These are phyloP conservation scores for Wallacemonas sp. DNA, from an alignment of 208 protist species.

Conservation along the genomic window DNA sequence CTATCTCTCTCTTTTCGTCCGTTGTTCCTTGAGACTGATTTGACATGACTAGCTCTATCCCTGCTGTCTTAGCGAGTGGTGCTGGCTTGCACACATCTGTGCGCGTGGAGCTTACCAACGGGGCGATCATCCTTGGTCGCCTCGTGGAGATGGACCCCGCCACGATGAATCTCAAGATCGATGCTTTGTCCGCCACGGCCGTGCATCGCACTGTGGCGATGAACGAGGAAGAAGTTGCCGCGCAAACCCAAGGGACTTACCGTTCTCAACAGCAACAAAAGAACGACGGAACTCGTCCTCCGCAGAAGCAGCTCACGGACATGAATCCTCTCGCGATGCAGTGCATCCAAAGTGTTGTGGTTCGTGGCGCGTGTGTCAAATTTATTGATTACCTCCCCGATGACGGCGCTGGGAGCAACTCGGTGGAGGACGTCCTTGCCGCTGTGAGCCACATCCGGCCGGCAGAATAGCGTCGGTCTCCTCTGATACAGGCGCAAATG, in stretches of 20 bases:
- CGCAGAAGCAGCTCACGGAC: slow-evolving; percentile 26
- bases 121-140: slow-evolving; percentile 55
- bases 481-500: too few species aligned
- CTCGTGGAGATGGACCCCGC: slow-evolving; percentile 65
- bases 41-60: slow-evolving; percentile 37
- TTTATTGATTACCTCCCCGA: slow-evolving; percentile 73
- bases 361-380: slow-evolving; percentile 62
- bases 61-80: slow-evolving; percentile 43
- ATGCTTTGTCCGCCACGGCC: slow-evolving; percentile 58
- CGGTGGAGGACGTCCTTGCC: slow-evolving; percentile 44
- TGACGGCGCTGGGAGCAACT: slow-evolving; percentile 36
- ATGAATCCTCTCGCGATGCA: slow-evolving; percentile 46
- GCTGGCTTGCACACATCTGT: slow-evolving; percentile 56
- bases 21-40: too few species aligned
- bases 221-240: slow-evolving; percentile 1
- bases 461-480: not conserved
- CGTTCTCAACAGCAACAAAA: not conserved
- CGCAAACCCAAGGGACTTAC: not conserved
- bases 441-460: slow-evolving; percentile 31
- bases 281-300: not conserved
- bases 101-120: slow-evolving; percentile 76
- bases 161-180: slow-evolving; percentile 81
- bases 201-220: slow-evolving; percentile 27
- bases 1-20: too few species aligned
- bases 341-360: slow-evolving; percentile 58